Evolutionary conservation across 2,329 filamentous ascomycete genomes (phyloP), one percentile per base, ranked within the genome.

Genomic region (Coleophoma eucalyptorum): DNA sequence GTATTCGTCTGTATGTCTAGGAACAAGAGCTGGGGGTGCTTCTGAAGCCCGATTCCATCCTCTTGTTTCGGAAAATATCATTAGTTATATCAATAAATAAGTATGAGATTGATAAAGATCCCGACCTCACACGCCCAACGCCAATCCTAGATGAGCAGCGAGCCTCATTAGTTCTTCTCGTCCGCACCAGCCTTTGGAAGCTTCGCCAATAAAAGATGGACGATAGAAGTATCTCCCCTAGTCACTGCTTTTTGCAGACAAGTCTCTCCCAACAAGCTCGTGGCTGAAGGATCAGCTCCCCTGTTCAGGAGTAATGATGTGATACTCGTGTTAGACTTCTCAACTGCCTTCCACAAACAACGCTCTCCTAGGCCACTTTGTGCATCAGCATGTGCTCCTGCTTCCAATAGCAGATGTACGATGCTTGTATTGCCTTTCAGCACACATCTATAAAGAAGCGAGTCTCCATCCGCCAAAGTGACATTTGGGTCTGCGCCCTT

Each of bases 401-500:
- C 21, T 11, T 18, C 38, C 10, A 53, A 15, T n/a, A 57, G 32
- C 12, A 57, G 26, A 12, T 34, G 42, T 12, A 57, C 55, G 12
- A 55, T 38, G 5, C 43, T 21, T 26, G 43, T 53, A 26, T 45
- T 52, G 13, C 38, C 31, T 26, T 31, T 42, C 26, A 48, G 43
- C 15, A 57, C 49, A 5, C 50, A 50, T 8, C 50, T 44, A 35
- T 49, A 47, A 11, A 57, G 50, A 11, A 53, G 45, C 11, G 42
- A 38, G 32, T 57, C 52, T 8, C 53, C 53, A 15, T 42, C 43
- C 2, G 42, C 32, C 21, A 33, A 43, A 16, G 37, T 47, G 16
- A 21, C 42, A n/a, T 57, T 45, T 1, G 53, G 43, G 15, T 49
- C 53, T 3, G 52, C 55, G n/a, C 48, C 46, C 16, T 55, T 43